Conservation (phyloP, 1,284 basidiomycete species). For the Ganoderma leucocontextum region DNA sequence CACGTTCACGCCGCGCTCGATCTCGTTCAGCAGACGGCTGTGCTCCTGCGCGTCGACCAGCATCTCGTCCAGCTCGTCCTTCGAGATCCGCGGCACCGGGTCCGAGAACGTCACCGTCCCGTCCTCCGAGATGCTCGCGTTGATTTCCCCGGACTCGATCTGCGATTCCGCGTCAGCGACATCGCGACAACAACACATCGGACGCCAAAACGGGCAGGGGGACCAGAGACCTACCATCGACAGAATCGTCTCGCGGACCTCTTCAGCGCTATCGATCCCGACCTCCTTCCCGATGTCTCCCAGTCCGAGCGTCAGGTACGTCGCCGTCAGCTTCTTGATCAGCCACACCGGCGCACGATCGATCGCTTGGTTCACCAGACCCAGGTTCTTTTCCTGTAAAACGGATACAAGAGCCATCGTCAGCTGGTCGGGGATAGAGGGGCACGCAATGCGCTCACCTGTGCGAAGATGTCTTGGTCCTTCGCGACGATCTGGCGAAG, state of each 20-base stretch:
- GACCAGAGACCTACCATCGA: conserved; percentile 68
- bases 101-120: conserved; percentile 80
- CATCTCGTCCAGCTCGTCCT: conserved; percentile 70
- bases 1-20: conserved; percentile 66
- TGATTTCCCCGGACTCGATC: conserved; percentile 76
- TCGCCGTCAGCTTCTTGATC: conserved; percentile 78
- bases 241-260: conserved; percentile 65
- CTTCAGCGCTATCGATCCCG: conserved; percentile 60
- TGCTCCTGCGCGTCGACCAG: conserved; percentile 69
- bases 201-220: neutral
- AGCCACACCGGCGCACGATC: conserved; percentile 75
- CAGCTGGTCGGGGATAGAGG: neutral
- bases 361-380: conserved; percentile 71
- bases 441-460: conserved; percentile 45
- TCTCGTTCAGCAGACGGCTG: conserved; percentile 52
- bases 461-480: conserved; percentile 58
- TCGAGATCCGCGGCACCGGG: conserved; percentile 64
- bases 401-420: neutral
- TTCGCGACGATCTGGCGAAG: conserved; percentile 58
- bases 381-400: conserved; percentile 72
- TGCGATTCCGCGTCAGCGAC: conserved; percentile 36
- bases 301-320: conserved; percentile 79
- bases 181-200: neutral
- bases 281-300: conserved; percentile 72
- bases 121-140: conserved; percentile 66